Evolutionary conservation across 441 rosid species (phyloP).

Genomic region (Corymbia calophylla): DNA sequence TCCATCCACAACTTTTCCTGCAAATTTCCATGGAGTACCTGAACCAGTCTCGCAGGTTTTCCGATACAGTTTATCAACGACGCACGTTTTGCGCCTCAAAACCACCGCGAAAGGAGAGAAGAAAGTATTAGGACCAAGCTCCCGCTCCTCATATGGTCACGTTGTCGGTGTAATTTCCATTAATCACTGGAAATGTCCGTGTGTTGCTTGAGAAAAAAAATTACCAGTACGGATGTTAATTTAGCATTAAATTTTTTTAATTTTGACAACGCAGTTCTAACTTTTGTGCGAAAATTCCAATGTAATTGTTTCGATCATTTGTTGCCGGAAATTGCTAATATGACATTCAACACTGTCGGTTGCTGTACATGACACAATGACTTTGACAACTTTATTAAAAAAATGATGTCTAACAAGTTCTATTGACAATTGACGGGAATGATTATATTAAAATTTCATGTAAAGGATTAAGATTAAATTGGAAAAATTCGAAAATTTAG

Average conservation of each 20-base stretch:
- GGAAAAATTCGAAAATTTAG: neutral
- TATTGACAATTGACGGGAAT: neutral
- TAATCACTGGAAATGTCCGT: neutral
- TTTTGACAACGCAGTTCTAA: neutral
- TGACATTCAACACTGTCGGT: rapidly evolving
- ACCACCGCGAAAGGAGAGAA: neutral
- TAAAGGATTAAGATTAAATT: neutral
- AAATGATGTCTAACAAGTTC: too few relatives aligned
- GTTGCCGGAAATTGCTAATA: rapidly evolving
- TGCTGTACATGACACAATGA: rapidly evolving
- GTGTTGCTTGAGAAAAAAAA: neutral
- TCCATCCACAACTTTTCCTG: neutral
- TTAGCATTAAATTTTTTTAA: neutral
- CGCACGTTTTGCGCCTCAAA: neutral
- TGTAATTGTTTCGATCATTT: neutral
- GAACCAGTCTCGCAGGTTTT: neutral
- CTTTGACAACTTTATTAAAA: neutral
- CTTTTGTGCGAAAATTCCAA: neutral
- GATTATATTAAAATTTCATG: neutral
- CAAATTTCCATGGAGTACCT: neutral
- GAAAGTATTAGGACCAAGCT: neutral
- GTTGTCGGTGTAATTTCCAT: neutral
- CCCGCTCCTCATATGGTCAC: neutral
- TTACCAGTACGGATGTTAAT: neutral
- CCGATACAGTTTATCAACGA: neutral